A percentile compares a stretch with the other conserved stretches of the same genome.
phyloP scores from a whole-genome alignment of 768 basidiomycete genomes.

The Leccinum obscurum region DNA sequence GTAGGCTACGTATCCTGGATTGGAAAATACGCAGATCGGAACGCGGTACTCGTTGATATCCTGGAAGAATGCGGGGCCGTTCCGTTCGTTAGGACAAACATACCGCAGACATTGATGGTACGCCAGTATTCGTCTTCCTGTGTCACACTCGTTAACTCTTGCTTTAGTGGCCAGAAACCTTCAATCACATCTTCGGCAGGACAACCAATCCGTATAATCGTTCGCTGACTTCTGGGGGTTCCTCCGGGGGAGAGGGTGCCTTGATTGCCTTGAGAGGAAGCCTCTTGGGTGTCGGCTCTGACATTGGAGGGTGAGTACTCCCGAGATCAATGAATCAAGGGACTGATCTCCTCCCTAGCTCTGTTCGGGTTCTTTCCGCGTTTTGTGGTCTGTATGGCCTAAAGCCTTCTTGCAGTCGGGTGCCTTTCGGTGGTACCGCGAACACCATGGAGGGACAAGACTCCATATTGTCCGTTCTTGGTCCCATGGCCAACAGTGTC shows the following conservation, averaged over 20 bases:
- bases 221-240: conserved; percentile 71
- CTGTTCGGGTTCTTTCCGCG: conserved; percentile 66
- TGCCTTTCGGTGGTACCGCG: conserved; percentile 65
- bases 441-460: conserved; percentile 75
- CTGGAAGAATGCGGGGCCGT: conserved; percentile 67
- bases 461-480: conserved; percentile 68
- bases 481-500: conserved; percentile 63
- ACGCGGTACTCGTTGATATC: conserved; percentile 65
- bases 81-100: conserved; percentile 68
- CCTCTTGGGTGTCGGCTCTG: conserved; percentile 70
- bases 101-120: conserved; percentile 80
- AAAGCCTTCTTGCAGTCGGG: conserved; percentile 64
- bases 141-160: background rate
- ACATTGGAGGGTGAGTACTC: conserved; percentile 68
- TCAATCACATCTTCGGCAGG: conserved; percentile 77
- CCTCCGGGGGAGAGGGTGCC: conserved; percentile 85
- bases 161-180: conserved; percentile 70
- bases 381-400: conserved; percentile 74
- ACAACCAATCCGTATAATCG: conserved; percentile 78
- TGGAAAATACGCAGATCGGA: conserved; percentile 54
- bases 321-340: background rate
- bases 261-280: conserved; percentile 53
- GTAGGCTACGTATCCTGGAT: conserved; percentile 80
- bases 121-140: background rate
- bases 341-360: conserved; percentile 39